A percentile compares a stretch with the other conserved stretches of the same genome.
Evolutionary conservation across 1,284 basidiomycete species (phyloP).

Genomic region (Rhodotorula sp.): DNA sequence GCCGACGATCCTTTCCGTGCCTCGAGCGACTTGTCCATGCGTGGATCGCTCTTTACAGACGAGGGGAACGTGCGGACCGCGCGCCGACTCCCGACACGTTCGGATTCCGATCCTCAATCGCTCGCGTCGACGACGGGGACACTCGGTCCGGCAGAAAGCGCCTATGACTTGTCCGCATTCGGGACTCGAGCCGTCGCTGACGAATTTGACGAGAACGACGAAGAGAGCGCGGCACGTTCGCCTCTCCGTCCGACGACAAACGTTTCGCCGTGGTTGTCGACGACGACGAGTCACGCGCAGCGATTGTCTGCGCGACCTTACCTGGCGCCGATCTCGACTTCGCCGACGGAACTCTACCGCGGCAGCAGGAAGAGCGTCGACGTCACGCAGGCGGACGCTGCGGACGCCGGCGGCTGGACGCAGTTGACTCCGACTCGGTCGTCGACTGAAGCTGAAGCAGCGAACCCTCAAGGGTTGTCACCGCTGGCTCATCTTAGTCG

Average conservation of each 20-base stretch:
- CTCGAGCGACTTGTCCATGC: neutral
- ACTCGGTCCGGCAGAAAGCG: neutral
- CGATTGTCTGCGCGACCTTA: neutral
- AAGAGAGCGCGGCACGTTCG: conserved; percentile 20
- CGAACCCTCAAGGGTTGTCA: too few relatives aligned
- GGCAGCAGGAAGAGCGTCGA: neutral
- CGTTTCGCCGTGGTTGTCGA: neutral
- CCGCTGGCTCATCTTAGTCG: neutral
- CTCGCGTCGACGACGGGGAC: neutral
- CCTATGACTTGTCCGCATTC: neutral
- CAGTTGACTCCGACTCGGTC: neutral
- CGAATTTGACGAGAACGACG: neutral
- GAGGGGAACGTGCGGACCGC: neutral
- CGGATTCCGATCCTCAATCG: conserved; percentile 12
- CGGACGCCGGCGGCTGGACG: neutral
- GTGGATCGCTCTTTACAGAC: neutral
- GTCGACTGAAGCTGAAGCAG: neutral
- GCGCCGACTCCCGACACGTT: conserved; percentile 7
- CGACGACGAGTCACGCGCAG: neutral
- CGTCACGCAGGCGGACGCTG: neutral
- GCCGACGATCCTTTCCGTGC: conserved; percentile 1
- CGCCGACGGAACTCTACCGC: neutral
- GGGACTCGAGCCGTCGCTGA: neutral
- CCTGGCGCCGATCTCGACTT: conserved; percentile 1
- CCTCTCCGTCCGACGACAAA: conserved; percentile 16